Conservation (phyloP, 2,329 filamentous ascomycete species). For the Remersonia thermophila region DNA sequence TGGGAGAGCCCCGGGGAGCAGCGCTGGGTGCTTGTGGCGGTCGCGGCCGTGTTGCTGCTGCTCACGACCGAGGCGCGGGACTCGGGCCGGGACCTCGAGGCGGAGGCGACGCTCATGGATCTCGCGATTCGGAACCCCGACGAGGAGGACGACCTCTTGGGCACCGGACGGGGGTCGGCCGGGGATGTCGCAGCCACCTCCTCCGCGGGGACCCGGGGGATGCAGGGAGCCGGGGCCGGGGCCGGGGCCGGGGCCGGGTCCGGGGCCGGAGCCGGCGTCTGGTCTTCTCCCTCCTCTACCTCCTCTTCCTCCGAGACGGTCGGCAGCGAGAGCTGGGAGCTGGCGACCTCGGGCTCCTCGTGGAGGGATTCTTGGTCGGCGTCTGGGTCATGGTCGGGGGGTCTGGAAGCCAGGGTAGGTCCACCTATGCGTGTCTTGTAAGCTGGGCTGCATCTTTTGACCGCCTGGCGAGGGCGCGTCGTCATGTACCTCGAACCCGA, state of each 20-base stretch:
- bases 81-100: conserved; percentile 5
- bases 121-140: conserved; percentile 15
- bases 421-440: conserved; percentile 21
- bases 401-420: conserved; percentile 23
- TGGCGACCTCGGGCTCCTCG: no score
- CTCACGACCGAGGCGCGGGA: conserved; percentile 11
- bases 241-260: no score
- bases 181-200: no score
- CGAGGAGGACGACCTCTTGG: conserved; percentile 11
- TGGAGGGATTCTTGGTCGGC: no score
- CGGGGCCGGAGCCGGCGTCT: no score
- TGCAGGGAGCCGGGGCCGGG: conserved; percentile 21
- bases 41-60: background rate
- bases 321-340: no score
- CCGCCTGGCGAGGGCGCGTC: background rate
- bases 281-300: no score
- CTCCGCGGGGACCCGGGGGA: conserved; percentile 21
- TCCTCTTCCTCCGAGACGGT: no score
- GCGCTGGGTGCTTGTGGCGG: background rate
- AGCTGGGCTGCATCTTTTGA: background rate
- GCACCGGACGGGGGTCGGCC: no score
- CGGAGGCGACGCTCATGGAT: conserved; percentile 1
- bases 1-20: conserved; percentile 15
- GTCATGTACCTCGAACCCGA: conserved; percentile 12
- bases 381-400: no score